Evolutionary conservation across 208 protist genomes (phyloP), one percentile per base, ranked within the genome.

Genomic region (Leishmania lainsoni): DNA sequence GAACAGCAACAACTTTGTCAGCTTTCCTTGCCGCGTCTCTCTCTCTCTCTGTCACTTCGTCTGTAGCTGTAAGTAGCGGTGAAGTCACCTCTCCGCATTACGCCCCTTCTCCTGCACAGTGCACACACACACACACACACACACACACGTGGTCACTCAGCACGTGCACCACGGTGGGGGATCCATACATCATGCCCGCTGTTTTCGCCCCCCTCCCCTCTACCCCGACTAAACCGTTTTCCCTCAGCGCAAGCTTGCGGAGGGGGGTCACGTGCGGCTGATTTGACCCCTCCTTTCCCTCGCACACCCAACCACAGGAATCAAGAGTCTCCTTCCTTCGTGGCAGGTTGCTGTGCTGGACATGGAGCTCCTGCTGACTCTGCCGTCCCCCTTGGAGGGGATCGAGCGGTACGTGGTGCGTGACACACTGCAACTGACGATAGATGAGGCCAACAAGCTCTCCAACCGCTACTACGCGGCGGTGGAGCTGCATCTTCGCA

Each of bases 321-420:
- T 6, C 68, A 72, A n/a, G 22, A 51, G 22, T 16, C 9, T 52
- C 52, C 3, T 2, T 0, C 12, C 17, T 22, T 48, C 26, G 42
- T 17, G 39, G 22, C n/a, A 14, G 68, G 22, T 3, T 52, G 2
- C 77, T 1, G 76, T 49, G 61, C 29, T 14, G 5, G 79, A 56
- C 39, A 85, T 90, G 29, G 79, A 86, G 49, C 81, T 96, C 6
- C 90, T 97, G 0, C 85, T 93, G 10, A 73, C 61, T n/a, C 65
- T 95, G 1, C 94, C 94, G 6, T 85, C 87, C 32, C 90, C 91
- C 6, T 52, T 84, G 49, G 81, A 81, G 61, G 77, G 77, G 14
- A 71, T 79, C 17, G 81, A 78, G 48, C 61, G 74, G 52, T 85
- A 91, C 79, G 66, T 95, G 29, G 59, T 63, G 2, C 58, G 42